Evolutionary conservation across 768 basidiomycete species (phyloP).

Genomic region (Tricholoma flavovirens): DNA sequence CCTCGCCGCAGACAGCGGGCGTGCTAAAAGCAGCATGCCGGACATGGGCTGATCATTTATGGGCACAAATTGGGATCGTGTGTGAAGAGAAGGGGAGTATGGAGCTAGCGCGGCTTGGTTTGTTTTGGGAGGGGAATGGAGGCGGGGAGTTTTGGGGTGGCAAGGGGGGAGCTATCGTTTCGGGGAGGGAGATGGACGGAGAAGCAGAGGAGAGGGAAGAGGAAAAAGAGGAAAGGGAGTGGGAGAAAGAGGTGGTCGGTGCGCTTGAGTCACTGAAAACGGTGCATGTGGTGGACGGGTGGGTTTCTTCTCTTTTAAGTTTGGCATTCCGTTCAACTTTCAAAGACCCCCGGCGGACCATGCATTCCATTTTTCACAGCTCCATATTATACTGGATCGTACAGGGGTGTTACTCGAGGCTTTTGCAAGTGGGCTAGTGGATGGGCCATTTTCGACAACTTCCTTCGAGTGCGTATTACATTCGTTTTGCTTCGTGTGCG

Average conservation of each 20-base stretch:
- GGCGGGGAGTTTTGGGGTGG: too few relatives aligned
- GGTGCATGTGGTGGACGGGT: slow-evolving; percentile 64
- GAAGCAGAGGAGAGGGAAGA: slow-evolving; percentile 19
- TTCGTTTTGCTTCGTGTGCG: background rate
- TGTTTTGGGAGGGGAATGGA: slow-evolving; percentile 77
- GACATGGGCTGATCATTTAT: slow-evolving; percentile 94
- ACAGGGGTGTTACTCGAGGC: slow-evolving; percentile 65
- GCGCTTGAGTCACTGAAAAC: slow-evolving; percentile 52
- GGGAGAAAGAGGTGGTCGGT: slow-evolving; percentile 57
- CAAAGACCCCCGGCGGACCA: slow-evolving; percentile 57
- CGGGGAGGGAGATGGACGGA: slow-evolving; percentile 50
- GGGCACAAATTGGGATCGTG: slow-evolving; percentile 80
- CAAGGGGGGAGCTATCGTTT: slow-evolving; percentile 30
- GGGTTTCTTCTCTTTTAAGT: slow-evolving; percentile 8
- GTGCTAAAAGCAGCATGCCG: slow-evolving; percentile 70
- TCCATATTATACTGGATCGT: slow-evolving; percentile 70
- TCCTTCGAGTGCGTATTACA: slow-evolving; percentile 49
- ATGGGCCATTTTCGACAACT: slow-evolving; percentile 41
- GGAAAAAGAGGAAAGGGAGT: slow-evolving; percentile 49
- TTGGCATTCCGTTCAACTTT: too few relatives aligned
- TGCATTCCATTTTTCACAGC: slow-evolving; percentile 77
- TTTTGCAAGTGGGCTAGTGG: slow-evolving; percentile 55
- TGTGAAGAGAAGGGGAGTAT: slow-evolving; percentile 76
- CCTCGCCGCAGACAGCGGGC: slow-evolving; percentile 57
- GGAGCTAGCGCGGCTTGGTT: slow-evolving; percentile 61